Percentiles rank a stretch among this genome's conserved stretches.
Evolutionary conservation across 2,329 filamentous ascomycete genomes (phyloP).

Genomic region (Trichoderma koningii): DNA sequence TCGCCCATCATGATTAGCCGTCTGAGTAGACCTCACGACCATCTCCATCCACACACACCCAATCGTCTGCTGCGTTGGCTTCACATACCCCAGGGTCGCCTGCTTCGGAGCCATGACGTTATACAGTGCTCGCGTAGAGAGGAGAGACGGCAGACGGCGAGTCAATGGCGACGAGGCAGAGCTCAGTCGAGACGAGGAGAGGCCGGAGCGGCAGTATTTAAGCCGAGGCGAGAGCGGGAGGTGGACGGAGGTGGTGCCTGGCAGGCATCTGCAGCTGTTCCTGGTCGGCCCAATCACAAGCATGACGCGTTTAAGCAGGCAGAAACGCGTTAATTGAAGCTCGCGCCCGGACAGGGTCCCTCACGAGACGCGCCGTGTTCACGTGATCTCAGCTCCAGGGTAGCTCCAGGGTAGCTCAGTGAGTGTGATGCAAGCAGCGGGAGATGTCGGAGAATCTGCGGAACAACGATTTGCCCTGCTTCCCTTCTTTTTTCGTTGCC

Average conservation of each 20-base stretch:
- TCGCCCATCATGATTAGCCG: slow-evolving; percentile 21
- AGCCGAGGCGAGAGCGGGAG: slow-evolving; percentile 25
- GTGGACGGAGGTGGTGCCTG: slow-evolving; percentile 20
- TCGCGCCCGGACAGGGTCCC: neutral
- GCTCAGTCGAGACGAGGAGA: slow-evolving; percentile 28
- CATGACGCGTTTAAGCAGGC: slow-evolving; percentile 44
- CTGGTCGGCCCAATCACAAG: slow-evolving; percentile 20
- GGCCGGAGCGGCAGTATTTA: slow-evolving; percentile 27
- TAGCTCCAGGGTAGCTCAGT: neutral
- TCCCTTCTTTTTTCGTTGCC: neutral
- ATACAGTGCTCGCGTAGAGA: slow-evolving; percentile 24
- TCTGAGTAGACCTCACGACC: neutral
- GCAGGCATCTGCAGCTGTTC: slow-evolving; percentile 9
- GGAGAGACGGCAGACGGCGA: slow-evolving; percentile 22
- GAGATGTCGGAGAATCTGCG: slow-evolving; percentile 2
- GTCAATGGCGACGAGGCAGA: slow-evolving; percentile 24
- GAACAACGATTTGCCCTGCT: neutral
- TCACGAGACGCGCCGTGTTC: slow-evolving; percentile 20
- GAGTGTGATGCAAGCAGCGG: too few relatives aligned
- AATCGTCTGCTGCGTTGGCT: slow-evolving; percentile 70
- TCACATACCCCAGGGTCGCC: slow-evolving; percentile 86
- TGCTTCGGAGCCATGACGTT: slow-evolving; percentile 65
- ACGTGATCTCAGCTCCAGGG: neutral
- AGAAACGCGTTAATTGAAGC: slow-evolving; percentile 45
- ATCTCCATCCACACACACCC: slow-evolving; percentile 51